Conservation (phyloP, 768 basidiomycete genomes). For the Amanita exitialis region DNA sequence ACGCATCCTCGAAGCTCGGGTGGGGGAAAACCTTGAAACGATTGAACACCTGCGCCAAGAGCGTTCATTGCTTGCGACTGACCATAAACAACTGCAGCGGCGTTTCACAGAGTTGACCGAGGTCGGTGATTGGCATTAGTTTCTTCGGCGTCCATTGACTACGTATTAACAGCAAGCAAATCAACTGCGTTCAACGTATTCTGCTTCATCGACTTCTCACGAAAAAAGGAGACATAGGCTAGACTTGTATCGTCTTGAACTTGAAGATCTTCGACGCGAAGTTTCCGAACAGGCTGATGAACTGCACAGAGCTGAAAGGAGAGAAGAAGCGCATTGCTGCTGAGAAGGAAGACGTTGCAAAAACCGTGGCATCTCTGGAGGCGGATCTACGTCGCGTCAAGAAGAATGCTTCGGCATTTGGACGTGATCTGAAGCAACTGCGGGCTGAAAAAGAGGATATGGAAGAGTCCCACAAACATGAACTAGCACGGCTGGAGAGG, state of each 20-base stretch:
- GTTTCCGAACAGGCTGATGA: constrained; percentile 51
- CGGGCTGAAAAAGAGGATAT: constrained; percentile 57
- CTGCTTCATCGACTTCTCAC: constrained; percentile 53
- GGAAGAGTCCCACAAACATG: constrained; percentile 45
- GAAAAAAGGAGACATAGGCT: constrained; percentile 66
- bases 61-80: constrained; percentile 53
- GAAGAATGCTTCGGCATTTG: constrained; percentile 68
- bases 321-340: constrained; percentile 52
- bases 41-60: constrained; percentile 75
- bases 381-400: constrained; percentile 67
- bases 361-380: constrained; percentile 59
- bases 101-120: constrained; percentile 58
- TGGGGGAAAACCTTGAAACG: constrained; percentile 56
- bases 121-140: constrained; percentile 27
- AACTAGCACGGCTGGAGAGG: constrained; percentile 45
- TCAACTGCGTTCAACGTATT: constrained; percentile 51
- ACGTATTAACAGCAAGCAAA: constrained; percentile 37
- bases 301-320: constrained; percentile 50
- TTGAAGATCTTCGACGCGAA: constrained; percentile 65
- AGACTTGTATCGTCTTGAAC: constrained; percentile 60
- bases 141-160: neutral
- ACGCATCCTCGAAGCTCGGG: constrained; percentile 54
- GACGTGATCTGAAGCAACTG: constrained; percentile 63
- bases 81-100: constrained; percentile 67
- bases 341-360: constrained; percentile 58